Percentiles rank a stretch among this genome's conserved stretches.
These are phyloP conservation scores for Xylaria sp. DNA, from an alignment of 2,329 filamentous ascomycete species.

Conservation along the genomic window DNA sequence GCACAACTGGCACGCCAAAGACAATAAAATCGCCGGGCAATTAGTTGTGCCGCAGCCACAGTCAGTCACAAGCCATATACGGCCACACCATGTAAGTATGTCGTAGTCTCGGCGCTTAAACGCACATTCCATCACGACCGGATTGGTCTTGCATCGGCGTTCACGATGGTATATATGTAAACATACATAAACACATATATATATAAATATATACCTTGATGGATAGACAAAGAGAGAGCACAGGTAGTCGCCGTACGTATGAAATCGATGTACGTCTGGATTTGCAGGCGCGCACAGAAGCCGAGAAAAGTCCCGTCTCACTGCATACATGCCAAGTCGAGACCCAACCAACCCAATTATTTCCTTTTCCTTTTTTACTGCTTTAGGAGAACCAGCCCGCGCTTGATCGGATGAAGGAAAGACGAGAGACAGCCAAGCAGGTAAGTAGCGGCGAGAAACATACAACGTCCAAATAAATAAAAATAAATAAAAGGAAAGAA, in stretches of 20 bases:
- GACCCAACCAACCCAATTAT: neutral
- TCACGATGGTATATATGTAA: neutral
- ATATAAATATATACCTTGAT: neutral
- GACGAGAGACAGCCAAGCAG: neutral
- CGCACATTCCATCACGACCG: neutral
- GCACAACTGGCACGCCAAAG: neutral
- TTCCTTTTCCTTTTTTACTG: neutral
- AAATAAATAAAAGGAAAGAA: no score
- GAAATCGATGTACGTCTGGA: neutral
- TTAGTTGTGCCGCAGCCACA: neutral
- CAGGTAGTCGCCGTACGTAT: neutral
- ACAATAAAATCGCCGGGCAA: slow-evolving; percentile 2
- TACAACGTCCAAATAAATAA: no score
- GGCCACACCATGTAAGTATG: no score
- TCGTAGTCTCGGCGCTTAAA: neutral
- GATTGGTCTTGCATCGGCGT: neutral
- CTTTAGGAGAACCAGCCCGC: neutral
- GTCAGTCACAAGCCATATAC: neutral
- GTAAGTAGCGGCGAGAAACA: neutral
- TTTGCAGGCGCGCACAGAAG: no score
- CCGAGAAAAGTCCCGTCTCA: no score
- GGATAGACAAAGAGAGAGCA: no score
- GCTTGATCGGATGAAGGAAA: neutral
- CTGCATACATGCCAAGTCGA: no score
- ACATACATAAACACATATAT: neutral